phyloP scores from a whole-genome alignment of 2,329 filamentous ascomycete genomes.

The Cercospora janseana region DNA sequence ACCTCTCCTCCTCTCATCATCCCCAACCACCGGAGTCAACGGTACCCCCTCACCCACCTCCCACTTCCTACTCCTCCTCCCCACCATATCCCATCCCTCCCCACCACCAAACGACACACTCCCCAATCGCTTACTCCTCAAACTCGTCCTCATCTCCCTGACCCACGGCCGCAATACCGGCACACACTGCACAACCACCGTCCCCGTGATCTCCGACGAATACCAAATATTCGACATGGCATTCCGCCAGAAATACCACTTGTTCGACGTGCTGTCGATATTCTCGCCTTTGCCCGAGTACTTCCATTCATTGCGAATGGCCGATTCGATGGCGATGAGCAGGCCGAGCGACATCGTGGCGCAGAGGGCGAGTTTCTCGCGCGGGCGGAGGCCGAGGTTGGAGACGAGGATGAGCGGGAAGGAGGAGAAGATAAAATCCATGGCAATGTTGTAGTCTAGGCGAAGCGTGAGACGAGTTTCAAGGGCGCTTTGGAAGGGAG shows the following conservation, averaged over 20 bases:
- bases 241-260: constrained; percentile 52
- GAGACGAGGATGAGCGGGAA: constrained; percentile 54
- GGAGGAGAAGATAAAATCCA: constrained; percentile 53
- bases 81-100: neutral
- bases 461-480: neutral
- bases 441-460: constrained; percentile 55
- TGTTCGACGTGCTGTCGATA: no score
- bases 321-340: constrained; percentile 51
- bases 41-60: neutral
- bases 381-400: constrained; percentile 48
- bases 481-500: neutral
- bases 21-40: no score
- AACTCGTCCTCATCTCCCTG: constrained; percentile 42
- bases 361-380: constrained; percentile 53
- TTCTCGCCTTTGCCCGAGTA: constrained; percentile 48
- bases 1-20: no score
- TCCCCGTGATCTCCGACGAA: constrained; percentile 54
- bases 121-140: constrained; percentile 39
- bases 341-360: constrained; percentile 53
- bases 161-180: constrained; percentile 53
- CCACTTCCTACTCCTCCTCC: neutral
- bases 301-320: constrained; percentile 52
- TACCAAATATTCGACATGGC: constrained; percentile 51
- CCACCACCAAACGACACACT: constrained; percentile 20
- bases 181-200: constrained; percentile 56